Evolutionary conservation across 345 rosid species (phyloP).

Genomic region (Tarenaya hassleriana): DNA sequence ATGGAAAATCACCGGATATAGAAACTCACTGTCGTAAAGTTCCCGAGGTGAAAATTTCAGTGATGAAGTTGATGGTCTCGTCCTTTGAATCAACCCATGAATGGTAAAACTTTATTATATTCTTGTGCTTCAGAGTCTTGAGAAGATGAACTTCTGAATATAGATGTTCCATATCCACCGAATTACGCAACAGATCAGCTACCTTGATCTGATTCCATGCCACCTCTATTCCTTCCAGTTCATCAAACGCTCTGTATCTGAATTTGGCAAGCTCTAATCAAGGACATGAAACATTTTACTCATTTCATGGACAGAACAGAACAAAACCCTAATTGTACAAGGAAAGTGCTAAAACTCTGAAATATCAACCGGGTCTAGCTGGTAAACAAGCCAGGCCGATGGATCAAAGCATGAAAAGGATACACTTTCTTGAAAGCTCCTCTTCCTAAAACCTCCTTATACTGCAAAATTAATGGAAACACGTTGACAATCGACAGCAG

Average conservation of each 20-base stretch:
- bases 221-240: constrained; percentile 89
- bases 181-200: constrained; percentile 66
- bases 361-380: no score
- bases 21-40: constrained; percentile 75
- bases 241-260: constrained; percentile 94
- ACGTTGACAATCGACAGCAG: constrained; percentile 5
- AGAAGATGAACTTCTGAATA: constrained; percentile 93
- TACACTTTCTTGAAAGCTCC: constrained; percentile 99
- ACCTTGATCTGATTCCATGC: constrained; percentile 96
- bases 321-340: neutral
- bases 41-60: constrained; percentile 96
- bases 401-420: constrained; percentile 16
- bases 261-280: constrained; percentile 17
- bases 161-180: constrained; percentile 81
- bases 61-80: constrained; percentile 80
- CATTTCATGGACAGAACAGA: neutral
- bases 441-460: constrained; percentile 88
- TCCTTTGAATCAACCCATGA: constrained; percentile 79
- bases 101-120: constrained; percentile 75
- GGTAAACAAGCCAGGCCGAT: neutral
- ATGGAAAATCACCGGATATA: constrained; percentile 10
- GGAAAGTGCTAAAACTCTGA: no score
- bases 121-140: constrained; percentile 83
- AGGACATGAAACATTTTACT: neutral
- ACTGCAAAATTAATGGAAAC: constrained; percentile 42